Percentiles rank a stretch among this genome's conserved stretches.
These are phyloP conservation scores for Stephania yunnanensis DNA, from an alignment of 164 flowering plant species.

Conservation along the genomic window DNA sequence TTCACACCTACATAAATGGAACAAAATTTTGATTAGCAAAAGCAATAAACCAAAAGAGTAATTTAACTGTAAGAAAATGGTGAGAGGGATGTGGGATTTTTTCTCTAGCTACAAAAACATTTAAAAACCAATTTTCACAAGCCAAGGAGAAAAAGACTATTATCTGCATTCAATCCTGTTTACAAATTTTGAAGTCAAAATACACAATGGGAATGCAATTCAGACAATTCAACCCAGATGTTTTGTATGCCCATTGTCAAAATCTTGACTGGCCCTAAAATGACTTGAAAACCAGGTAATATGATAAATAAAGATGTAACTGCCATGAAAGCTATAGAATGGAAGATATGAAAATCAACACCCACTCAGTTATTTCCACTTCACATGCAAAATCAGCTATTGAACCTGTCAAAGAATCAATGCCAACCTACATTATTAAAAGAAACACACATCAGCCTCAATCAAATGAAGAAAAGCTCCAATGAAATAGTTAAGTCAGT, in stretches of 20 bases:
- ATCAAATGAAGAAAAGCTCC: constrained; percentile 10
- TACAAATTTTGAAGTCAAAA: too few species aligned
- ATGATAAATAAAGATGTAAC: not conserved
- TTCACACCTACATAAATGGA: constrained; percentile 59
- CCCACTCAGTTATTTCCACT: constrained; percentile 94
- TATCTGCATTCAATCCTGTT: too few species aligned
- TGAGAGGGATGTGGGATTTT: not conserved
- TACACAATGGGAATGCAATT: not conserved
- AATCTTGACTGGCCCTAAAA: not conserved
- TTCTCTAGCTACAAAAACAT: too few species aligned
- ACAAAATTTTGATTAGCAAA: not conserved
- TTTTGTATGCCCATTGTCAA: not conserved
- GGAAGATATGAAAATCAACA: constrained; percentile 15
- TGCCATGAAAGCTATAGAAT: not conserved
- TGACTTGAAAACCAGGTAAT: not conserved
- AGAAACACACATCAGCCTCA: not conserved
- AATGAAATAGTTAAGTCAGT: constrained; percentile 13
- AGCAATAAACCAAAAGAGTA: not conserved
- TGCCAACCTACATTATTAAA: constrained; percentile 46
- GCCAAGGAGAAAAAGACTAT: too few species aligned
- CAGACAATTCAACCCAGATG: not conserved
- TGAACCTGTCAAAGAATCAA: constrained; percentile 72
- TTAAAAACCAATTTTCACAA: too few species aligned
- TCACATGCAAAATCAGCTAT: constrained; percentile 91
- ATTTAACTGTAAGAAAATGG: not conserved